Percentiles rank a stretch among this genome's conserved stretches.
Evolutionary conservation across 2,329 filamentous ascomycete genomes (phyloP).

Genomic region (Cladosporium sp.): DNA sequence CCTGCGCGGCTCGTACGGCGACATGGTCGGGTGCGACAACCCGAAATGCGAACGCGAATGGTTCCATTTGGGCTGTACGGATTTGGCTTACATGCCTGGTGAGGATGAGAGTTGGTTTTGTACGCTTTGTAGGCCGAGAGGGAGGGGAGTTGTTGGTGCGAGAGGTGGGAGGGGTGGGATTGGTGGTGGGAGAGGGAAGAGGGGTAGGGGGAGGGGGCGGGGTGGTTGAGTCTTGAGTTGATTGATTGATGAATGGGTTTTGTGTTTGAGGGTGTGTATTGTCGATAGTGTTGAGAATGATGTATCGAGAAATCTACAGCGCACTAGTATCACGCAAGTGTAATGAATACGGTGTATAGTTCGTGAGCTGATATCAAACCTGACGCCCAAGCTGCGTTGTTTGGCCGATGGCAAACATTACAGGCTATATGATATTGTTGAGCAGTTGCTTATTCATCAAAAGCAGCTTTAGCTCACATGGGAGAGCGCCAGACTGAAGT

Average conservation of each 20-base stretch:
- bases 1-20: constrained; percentile 60
- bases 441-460: constrained; percentile 1
- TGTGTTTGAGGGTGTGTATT: neutral
- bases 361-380: too few relatives aligned
- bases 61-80: constrained; percentile 64
- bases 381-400: too few relatives aligned
- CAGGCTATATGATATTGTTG: too few relatives aligned
- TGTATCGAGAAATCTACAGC: too few relatives aligned
- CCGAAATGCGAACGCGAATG: constrained; percentile 61
- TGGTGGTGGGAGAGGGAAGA: constrained; percentile 7
- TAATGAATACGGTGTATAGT: too few relatives aligned
- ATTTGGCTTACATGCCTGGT: constrained; percentile 55
- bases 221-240: neutral
- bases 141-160: constrained; percentile 2
- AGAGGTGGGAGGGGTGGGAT: constrained; percentile 3
- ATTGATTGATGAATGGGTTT: neutral
- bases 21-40: constrained; percentile 67
- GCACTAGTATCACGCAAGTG: too few relatives aligned
- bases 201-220: constrained; percentile 1
- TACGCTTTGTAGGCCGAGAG: constrained; percentile 41
- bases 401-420: too few relatives aligned
- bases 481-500: constrained; percentile 37
- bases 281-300: neutral
- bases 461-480: constrained; percentile 35
- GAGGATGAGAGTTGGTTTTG: constrained; percentile 53